Base-by-base conservation (phyloP, 2,329 filamentous ascomycete genomes). In the Grosmannia serpens region DNA sequence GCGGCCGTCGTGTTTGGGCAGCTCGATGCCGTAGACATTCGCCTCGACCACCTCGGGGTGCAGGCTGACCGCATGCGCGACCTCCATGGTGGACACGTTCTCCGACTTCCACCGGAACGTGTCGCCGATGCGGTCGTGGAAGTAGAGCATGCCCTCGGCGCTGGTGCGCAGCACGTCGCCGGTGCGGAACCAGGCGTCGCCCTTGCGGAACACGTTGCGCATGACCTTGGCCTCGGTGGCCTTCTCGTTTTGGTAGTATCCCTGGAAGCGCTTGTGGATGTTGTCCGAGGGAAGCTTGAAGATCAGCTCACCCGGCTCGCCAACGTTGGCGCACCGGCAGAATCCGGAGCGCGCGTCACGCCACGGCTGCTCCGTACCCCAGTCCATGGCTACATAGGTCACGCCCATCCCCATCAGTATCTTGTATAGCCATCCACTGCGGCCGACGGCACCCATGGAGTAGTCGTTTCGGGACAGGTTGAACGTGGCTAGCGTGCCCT, bases 71-170 rank as follows among this genome's bases (percentile, higher is more conserved):
- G 83, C 82, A 67, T 91, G 82, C n/a, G 86, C 81, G 22, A 95
- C 91, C 70, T 96, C 90, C 55, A 81, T 84, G 0, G 88, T 91
- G 3, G 87, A 89, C 1, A 92, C 87, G 65, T 92, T 92, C 70
- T 92, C 88, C 55, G 84, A 85, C 74, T 94, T 89, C 87, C 87
- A 90, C 54, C 87, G 81, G 73, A 86, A 90, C 0, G 87, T 89
- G 67, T 90, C 87, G 58, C 87, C 87, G 61, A 90, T 86, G 53
- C 87, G 84, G 71, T 96, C 91, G 59, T 85, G 83, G 73, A 96
- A 96, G 74, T 80, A 94, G 69, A 85, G 81, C 3, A 85, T 77
- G 6, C 89, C 89, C 59, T 94, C 84, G 1, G 62, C 60, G 63
- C 91, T 87, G 73, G 79, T 81, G n/a, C 84, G 78, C 35, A 94